A percentile compares a stretch with the other conserved stretches of the same genome.
phyloP scores from a whole-genome alignment of 2,329 filamentous ascomycete genomes.

The Cyphellophora attinorum region DNA sequence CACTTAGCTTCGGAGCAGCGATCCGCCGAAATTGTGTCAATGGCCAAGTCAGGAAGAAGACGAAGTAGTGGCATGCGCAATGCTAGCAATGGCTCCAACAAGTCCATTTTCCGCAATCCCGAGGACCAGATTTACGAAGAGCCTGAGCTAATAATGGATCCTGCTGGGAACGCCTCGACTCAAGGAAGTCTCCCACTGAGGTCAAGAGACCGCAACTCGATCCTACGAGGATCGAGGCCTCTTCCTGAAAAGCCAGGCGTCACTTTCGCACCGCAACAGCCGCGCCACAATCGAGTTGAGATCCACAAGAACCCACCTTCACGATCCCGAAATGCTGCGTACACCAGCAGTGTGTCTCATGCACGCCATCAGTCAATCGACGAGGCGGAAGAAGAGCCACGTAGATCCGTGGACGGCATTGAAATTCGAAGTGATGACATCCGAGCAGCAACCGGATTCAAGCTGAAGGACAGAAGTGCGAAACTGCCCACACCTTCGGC shows the following conservation, averaged over 20 bases:
- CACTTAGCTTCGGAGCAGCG: neutral
- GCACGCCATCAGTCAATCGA: slow-evolving; percentile 8
- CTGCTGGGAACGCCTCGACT: neutral
- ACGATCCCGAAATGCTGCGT: slow-evolving; percentile 71
- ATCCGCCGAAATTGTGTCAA: neutral
- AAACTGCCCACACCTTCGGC: slow-evolving; percentile 81
- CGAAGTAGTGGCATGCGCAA: slow-evolving; percentile 20
- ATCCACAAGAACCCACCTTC: slow-evolving; percentile 77
- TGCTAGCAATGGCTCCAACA: slow-evolving; percentile 30
- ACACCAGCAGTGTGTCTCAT: slow-evolving; percentile 54
- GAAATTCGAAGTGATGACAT: slow-evolving; percentile 85
- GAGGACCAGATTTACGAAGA: slow-evolving; percentile 74
- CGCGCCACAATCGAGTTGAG: slow-evolving; percentile 49
- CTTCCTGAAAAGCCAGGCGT: slow-evolving; percentile 34
- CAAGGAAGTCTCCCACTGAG: slow-evolving; percentile 30
- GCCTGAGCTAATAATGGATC: slow-evolving; percentile 44
- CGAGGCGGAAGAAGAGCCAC: slow-evolving; percentile 34
- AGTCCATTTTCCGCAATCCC: slow-evolving; percentile 48
- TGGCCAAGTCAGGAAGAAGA: slow-evolving; percentile 6
- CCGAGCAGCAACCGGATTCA: slow-evolving; percentile 81
- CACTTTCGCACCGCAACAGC: slow-evolving; percentile 13
- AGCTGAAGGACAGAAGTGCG: slow-evolving; percentile 71
- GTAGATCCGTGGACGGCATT: slow-evolving; percentile 60
- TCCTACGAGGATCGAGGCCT: slow-evolving; percentile 36
- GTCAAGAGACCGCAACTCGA: slow-evolving; percentile 48